Conservation (phyloP, 805 yeast species). For the Candida nonsorbophila region DNA sequence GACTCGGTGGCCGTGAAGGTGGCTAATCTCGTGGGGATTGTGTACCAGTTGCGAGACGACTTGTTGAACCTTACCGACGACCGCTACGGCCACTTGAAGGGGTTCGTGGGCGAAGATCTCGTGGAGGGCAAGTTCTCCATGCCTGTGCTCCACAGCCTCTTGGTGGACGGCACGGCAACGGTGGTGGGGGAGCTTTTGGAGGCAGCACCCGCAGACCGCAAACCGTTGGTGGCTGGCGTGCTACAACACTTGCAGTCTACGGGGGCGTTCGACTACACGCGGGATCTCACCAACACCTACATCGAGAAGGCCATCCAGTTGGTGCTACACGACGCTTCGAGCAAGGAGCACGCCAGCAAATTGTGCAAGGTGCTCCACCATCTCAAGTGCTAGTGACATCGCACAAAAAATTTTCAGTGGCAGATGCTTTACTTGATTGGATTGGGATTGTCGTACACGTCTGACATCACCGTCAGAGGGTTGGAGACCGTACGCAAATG, state of each 20-base stretch:
- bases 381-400: too few species aligned
- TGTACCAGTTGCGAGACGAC: conserved; percentile 86
- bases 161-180: too few species aligned
- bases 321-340: too few species aligned
- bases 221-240: too few species aligned
- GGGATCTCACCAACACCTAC: too few species aligned
- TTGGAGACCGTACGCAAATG: conserved; percentile 78
- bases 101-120: conserved; percentile 69
- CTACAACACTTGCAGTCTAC: too few species aligned
- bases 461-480: conserved; percentile 94
- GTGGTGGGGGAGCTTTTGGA: too few species aligned
- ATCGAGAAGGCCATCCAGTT: too few species aligned
- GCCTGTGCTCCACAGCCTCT: conserved; percentile 69
- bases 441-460: conserved; percentile 80
- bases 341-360: too few species aligned
- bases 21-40: conserved; percentile 72
- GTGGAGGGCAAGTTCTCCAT: conserved; percentile 87
- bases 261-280: too few species aligned
- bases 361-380: too few species aligned
- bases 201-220: too few species aligned
- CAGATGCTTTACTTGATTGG: conserved; percentile 87
- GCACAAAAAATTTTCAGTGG: neutral
- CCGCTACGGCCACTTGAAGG: conserved; percentile 57
- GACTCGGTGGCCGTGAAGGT: conserved; percentile 38
- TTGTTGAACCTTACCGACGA: conserved; percentile 60